Conservation (phyloP, 2,329 filamentous ascomycete species). For the Diplodia corticola region DNA sequence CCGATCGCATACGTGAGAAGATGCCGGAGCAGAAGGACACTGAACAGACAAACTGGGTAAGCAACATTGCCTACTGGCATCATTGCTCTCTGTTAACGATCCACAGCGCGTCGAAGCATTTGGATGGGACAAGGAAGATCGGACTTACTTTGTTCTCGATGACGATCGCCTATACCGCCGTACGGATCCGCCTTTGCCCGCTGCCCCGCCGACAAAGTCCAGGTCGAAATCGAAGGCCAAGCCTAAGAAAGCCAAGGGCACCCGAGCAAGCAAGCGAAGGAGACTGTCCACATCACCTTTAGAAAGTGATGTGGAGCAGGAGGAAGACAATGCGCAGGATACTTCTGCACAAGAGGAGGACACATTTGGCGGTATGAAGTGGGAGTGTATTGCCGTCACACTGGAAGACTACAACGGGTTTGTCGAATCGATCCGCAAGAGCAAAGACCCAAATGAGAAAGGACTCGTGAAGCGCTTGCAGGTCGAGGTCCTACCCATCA, state of each 20-base stretch:
- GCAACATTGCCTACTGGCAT: constrained; percentile 31
- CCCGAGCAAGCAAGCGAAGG: constrained; percentile 70
- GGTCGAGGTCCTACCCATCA: constrained; percentile 77
- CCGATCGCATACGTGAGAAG: constrained; percentile 81
- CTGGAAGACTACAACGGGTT: constrained; percentile 74
- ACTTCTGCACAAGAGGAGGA: constrained; percentile 54
- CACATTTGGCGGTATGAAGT: constrained; percentile 73
- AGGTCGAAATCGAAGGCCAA: constrained; percentile 63
- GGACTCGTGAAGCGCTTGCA: constrained; percentile 69
- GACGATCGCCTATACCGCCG: constrained; percentile 90
- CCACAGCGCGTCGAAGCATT: constrained; percentile 69
- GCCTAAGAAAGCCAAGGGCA: constrained; percentile 57
- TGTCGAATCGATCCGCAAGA: constrained; percentile 69
- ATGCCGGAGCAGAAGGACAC: constrained; percentile 79
- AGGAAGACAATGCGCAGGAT: constrained; percentile 27
- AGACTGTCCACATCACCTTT: constrained; percentile 54
- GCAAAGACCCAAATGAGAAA: constrained; percentile 83
- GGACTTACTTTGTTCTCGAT: constrained; percentile 86
- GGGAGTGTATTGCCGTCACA: constrained; percentile 88
- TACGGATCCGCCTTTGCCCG: constrained; percentile 69
- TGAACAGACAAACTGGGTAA: constrained; percentile 82
- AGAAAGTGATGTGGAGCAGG: constrained; percentile 45
- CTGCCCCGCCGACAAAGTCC: constrained; percentile 58
- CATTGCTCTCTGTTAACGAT: not conserved
- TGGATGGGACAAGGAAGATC: constrained; percentile 86